Conservation (phyloP, 306 rosid genomes). For the Vigna nakashimae region DNA sequence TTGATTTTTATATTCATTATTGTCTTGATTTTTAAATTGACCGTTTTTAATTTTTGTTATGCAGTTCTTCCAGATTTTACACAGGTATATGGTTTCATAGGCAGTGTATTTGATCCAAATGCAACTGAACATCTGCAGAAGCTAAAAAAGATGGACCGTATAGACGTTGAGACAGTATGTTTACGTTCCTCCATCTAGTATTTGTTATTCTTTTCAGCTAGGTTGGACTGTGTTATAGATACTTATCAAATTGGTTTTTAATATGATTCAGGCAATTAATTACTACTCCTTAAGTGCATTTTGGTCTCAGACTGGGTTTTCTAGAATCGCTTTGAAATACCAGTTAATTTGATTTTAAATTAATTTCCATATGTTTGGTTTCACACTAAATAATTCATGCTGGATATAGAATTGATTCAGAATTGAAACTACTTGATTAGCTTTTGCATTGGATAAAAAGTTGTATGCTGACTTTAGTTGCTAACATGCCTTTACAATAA, state of each 20-base stretch:
- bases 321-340: too few relatives aligned
- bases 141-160: constrained; percentile 74
- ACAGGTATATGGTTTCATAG: constrained; percentile 80
- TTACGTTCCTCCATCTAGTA: background rate
- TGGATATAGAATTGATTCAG: too few relatives aligned
- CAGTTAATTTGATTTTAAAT: too few relatives aligned
- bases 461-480: too few relatives aligned
- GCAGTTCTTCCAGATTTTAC: constrained; percentile 90
- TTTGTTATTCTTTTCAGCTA: background rate
- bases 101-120: constrained; percentile 81
- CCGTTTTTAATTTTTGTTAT: constrained; percentile 32
- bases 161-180: constrained; percentile 82
- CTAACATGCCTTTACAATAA: too few relatives aligned
- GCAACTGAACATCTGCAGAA: constrained; percentile 71
- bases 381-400: too few relatives aligned
- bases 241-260: background rate
- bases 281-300: background rate
- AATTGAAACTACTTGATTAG: too few relatives aligned
- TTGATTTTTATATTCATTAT: background rate
- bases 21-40: constrained; percentile 10
- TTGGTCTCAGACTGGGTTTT: too few relatives aligned
- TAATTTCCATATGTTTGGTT: too few relatives aligned
- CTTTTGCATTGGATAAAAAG: too few relatives aligned
- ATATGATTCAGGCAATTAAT: background rate
- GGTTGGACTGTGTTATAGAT: background rate